Evolutionary conservation across 176 grass and related monocot species (phyloP).

Genomic region (Cymbopogon citratus): DNA sequence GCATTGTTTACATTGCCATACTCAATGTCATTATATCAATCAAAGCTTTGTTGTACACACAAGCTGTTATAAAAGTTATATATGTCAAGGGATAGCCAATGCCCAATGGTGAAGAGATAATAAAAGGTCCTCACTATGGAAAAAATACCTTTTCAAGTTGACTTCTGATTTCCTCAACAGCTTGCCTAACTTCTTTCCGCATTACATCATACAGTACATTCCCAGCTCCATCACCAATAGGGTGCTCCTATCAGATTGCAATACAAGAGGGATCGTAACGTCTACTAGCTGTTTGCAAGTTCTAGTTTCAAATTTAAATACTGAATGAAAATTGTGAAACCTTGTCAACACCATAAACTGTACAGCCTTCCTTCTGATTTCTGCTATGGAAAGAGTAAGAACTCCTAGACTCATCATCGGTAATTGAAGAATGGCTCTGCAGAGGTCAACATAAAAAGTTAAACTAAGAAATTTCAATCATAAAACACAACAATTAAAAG

Average conservation of each 20-base stretch:
- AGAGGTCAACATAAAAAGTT: slow-evolving; percentile 14
- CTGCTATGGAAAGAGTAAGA: slow-evolving; percentile 30
- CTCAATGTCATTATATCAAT: background rate
- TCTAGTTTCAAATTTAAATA: background rate
- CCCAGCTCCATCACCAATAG: slow-evolving; percentile 18
- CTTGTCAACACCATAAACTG: slow-evolving; percentile 58
- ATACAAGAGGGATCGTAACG: background rate
- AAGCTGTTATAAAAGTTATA: background rate
- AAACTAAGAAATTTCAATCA: slow-evolving; percentile 1
- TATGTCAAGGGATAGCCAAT: background rate
- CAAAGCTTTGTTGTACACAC: background rate
- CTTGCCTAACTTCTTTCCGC: slow-evolving; percentile 87
- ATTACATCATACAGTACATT: slow-evolving; percentile 62
- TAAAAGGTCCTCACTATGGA: background rate
- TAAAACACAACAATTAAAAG: background rate
- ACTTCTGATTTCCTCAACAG: slow-evolving; percentile 80
- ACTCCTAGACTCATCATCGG: slow-evolving; percentile 81
- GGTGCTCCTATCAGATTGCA: slow-evolving; percentile 40
- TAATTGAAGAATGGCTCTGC: slow-evolving; percentile 94
- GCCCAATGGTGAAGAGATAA: slow-evolving; percentile 1
- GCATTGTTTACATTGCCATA: background rate
- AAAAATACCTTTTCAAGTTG: slow-evolving; percentile 64
- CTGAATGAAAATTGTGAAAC: slow-evolving; percentile 25
- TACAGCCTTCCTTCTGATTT: slow-evolving; percentile 42
- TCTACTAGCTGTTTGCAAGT: background rate